Evolutionary conservation across 805 yeast genomes (phyloP).

Genomic region (Lachancea quebecensis): DNA sequence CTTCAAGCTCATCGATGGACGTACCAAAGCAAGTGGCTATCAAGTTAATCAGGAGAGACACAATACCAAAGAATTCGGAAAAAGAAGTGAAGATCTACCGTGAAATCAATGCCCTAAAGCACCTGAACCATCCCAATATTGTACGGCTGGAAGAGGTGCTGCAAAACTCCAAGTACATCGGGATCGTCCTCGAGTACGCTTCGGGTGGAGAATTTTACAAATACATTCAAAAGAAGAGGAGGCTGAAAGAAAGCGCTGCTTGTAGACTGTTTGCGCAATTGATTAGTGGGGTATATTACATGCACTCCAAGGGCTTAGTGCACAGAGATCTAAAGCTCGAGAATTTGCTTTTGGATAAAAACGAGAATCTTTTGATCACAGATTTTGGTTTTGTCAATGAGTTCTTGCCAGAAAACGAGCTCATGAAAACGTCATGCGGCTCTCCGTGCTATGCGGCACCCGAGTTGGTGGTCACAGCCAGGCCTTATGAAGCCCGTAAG

Average conservation of each 20-base stretch:
- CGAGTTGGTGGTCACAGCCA: constrained; percentile 80
- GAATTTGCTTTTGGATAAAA: constrained; percentile 75
- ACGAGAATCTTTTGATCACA: constrained; percentile 77
- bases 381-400: constrained; percentile 96
- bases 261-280: constrained; percentile 87
- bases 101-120: constrained; percentile 84
- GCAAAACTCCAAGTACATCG: constrained; percentile 90
- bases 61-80: constrained; percentile 79
- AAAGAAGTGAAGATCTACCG: constrained; percentile 85
- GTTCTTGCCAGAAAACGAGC: constrained; percentile 49
- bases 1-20: constrained; percentile 39
- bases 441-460: constrained; percentile 99
- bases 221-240: constrained; percentile 78
- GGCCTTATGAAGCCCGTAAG: constrained; percentile 84
- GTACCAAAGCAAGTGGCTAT: constrained; percentile 82
- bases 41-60: constrained; percentile 81
- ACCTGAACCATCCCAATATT: constrained; percentile 87
- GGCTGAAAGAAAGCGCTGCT: constrained; percentile 80
- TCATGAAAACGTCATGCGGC: constrained; percentile 94
- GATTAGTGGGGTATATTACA: constrained; percentile 88
- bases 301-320: constrained; percentile 86
- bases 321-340: constrained; percentile 91
- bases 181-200: constrained; percentile 93
- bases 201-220: constrained; percentile 96
- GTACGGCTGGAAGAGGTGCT: constrained; percentile 86